Evolutionary conservation across 768 basidiomycete genomes (phyloP), one percentile per base, ranked within the genome.

Genomic region (Calvatia gigantea): DNA sequence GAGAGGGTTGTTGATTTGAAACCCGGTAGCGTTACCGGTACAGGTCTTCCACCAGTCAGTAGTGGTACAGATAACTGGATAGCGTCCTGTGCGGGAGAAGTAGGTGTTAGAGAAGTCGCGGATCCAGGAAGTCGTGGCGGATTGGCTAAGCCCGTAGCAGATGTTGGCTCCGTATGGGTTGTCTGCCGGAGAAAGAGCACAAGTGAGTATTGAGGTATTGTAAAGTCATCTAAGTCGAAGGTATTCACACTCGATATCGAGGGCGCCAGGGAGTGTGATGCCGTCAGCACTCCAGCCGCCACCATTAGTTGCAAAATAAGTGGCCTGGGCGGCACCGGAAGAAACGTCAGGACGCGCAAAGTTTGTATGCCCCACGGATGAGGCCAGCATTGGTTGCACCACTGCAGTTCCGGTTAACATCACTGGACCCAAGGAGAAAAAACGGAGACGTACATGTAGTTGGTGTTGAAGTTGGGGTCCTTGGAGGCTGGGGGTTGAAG

Each of bases 21-120:
- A 87, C 3, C 68, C 69, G 12, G 71, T 68, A 48, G 76, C 81
- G 65, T 84, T 81, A 0, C 80, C 83, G 2, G 86, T 87, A 65
- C 86, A 88, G 6, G 73, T 75, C 15, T 61, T 79, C 86, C 86
- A 88, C 86, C 85, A 87, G 64, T 78, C 71, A 11, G 82, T 85
- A 2, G 80, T 83, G 21, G 81, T 82, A 60, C 86, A 87, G 54
- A 57, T 60, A 19, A 27, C 47, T 41, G 59, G 14, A 17, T 70
- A 84, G 75, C 79, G 75, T 23, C 71, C 69, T 7, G 80, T 82
- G 6, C 61, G 54, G 11, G 77, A 55, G 12, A 81, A 61, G 61
- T 85, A 87, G 0, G 85, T 85, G 62, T 76, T 66, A 2, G 84
- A 84, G 69, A 87, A 87, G 63, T 81, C 80, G 29, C 65, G 56